Conservation (phyloP, 2,329 filamentous ascomycete species). For the Arthrobotrys pseudoclavata region DNA sequence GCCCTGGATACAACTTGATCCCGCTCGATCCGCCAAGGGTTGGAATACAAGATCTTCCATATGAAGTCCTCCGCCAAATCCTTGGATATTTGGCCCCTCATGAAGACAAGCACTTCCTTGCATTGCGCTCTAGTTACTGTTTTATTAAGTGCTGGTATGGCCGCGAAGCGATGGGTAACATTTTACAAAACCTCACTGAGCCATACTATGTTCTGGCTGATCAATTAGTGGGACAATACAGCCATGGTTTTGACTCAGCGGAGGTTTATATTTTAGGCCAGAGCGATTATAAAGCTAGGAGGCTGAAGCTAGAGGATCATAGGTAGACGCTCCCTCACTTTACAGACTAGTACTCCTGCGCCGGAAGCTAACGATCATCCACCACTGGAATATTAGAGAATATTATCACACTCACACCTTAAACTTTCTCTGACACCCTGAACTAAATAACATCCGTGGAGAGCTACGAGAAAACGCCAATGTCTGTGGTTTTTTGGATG, state of each 20-base stretch:
- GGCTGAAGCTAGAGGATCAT: neutral
- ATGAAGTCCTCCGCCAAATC: slow-evolving; percentile 23
- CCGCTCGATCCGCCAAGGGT: neutral
- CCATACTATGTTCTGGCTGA: slow-evolving; percentile 23
- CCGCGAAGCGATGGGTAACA: neutral
- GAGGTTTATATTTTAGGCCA: slow-evolving; percentile 16
- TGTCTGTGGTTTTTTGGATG: slow-evolving; percentile 36
- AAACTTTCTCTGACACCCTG: no score
- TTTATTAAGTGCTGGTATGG: slow-evolving; percentile 18
- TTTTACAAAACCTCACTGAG: neutral
- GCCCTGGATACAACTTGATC: slow-evolving; percentile 8
- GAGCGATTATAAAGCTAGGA: slow-evolving; percentile 19
- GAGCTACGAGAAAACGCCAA: neutral
- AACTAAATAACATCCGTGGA: neutral
- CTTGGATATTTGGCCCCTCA: slow-evolving; percentile 12
- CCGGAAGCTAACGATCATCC: neutral
- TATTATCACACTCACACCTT: neutral
- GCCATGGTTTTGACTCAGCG: neutral
- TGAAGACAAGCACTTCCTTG: neutral
- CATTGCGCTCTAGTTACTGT: slow-evolving; percentile 31
- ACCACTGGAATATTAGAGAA: neutral
- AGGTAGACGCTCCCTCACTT: neutral
- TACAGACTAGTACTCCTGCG: neutral
- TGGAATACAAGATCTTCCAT: slow-evolving; percentile 33
- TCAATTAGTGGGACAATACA: neutral